Conservation (phyloP, 2,329 filamentous ascomycete species). For the Gyromitra esculenta region DNA sequence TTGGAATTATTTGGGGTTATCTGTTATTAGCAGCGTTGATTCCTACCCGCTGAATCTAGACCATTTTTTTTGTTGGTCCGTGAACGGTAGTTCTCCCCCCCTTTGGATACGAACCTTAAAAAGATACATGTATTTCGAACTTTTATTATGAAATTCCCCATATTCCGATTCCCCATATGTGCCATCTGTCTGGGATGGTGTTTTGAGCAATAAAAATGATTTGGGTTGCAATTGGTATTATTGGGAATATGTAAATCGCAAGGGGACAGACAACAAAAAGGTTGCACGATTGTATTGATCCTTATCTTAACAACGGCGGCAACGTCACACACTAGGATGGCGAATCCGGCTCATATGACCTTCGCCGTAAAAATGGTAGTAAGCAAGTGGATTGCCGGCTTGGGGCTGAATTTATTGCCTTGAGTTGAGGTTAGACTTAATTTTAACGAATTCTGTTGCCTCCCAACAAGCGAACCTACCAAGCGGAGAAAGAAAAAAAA, state of each 20-base stretch:
- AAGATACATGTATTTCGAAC: constrained; percentile 13
- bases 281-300: constrained; percentile 34
- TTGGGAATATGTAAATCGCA: constrained; percentile 41
- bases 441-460: constrained; percentile 27
- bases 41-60: constrained; percentile 9
- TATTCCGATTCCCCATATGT: constrained; percentile 27
- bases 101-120: constrained; percentile 15
- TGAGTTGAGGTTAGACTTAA: constrained; percentile 43
- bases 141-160: neutral
- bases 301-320: constrained; percentile 51
- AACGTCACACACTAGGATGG: constrained; percentile 50
- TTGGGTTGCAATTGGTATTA: neutral
- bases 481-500: neutral
- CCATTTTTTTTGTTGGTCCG: neutral
- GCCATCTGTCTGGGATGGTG: constrained; percentile 33
- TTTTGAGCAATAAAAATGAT: constrained; percentile 32
- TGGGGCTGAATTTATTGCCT: constrained; percentile 49
- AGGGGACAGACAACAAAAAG: constrained; percentile 23
- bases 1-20: constrained; percentile 29
- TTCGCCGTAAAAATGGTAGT: constrained; percentile 43
- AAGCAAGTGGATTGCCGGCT: constrained; percentile 51
- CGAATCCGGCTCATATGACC: constrained; percentile 53
- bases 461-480: constrained; percentile 35
- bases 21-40: constrained; percentile 21
- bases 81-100: constrained; percentile 21